phyloP scores from a whole-genome alignment of 1,284 basidiomycete genomes.

The Marasmius fiardii region DNA sequence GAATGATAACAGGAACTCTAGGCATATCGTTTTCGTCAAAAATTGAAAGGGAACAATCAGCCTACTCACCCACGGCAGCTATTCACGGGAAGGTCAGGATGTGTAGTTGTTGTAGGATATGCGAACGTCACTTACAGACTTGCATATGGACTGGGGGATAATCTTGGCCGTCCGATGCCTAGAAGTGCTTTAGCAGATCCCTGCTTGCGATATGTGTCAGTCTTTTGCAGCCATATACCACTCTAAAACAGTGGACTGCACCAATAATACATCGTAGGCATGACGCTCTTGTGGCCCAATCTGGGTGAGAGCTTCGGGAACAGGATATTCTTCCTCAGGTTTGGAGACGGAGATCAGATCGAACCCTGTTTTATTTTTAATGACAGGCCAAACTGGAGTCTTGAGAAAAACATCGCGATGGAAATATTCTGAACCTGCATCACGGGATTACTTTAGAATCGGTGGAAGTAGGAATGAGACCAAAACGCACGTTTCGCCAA shows the following conservation, averaged over 20 bases:
- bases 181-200: constrained; percentile 6
- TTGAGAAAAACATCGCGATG: background rate
- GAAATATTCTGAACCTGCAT: constrained; percentile 7
- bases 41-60: no score
- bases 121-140: constrained; percentile 1
- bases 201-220: background rate
- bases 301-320: background rate
- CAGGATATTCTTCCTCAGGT: constrained; percentile 2
- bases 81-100: background rate
- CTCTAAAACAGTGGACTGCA: background rate
- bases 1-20: constrained; percentile 6
- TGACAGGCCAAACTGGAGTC: background rate
- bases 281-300: constrained; percentile 6
- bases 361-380: constrained; percentile 3
- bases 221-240: background rate
- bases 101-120: background rate
- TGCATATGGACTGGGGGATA: constrained; percentile 7
- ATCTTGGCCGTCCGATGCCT: background rate
- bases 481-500: constrained; percentile 6
- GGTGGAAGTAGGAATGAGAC: no score
- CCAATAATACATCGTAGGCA: constrained; percentile 4
- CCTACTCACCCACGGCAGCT: constrained; percentile 5
- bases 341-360: background rate
- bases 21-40: no score
- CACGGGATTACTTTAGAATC: background rate